Conservation (phyloP, 2,329 filamentous ascomycete species). For the Nannizziopsis barbatae region DNA sequence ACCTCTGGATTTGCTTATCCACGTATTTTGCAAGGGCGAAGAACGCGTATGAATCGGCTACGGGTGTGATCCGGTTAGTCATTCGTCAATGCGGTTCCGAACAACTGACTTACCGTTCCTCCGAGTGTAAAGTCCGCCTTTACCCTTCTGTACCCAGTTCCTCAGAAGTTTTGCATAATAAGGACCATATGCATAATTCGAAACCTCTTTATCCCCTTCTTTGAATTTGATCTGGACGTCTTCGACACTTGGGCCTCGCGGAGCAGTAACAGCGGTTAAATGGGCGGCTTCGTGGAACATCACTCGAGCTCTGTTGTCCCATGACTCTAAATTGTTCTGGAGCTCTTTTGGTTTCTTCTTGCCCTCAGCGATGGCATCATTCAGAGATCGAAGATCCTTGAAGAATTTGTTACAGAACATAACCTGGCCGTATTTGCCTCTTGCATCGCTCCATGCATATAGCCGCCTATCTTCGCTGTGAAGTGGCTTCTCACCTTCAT, state of each 20-base stretch:
- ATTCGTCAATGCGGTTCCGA: neutral
- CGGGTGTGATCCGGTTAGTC: neutral
- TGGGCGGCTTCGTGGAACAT: constrained; percentile 6
- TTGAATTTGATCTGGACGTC: constrained; percentile 6
- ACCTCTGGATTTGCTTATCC: constrained; percentile 2
- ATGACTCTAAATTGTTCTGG: constrained; percentile 4
- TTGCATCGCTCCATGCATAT: constrained; percentile 5
- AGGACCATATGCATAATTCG: constrained; percentile 4
- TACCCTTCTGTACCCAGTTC: constrained; percentile 6
- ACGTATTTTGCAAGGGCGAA: constrained; percentile 4
- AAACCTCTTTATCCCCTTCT: neutral
- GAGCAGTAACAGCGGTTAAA: neutral
- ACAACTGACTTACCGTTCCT: neutral
- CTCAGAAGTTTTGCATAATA: constrained; percentile 6
- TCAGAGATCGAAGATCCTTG: constrained; percentile 4
- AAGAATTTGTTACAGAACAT: constrained; percentile 7
- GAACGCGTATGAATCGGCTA: constrained; percentile 8
- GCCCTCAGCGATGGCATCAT: neutral
- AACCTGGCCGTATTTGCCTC: neutral
- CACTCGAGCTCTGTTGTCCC: constrained; percentile 5
- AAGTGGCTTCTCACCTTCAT: neutral
- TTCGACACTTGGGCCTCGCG: neutral
- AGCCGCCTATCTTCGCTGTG: constrained; percentile 4
- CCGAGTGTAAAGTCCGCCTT: constrained; percentile 4
- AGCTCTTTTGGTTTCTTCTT: constrained; percentile 3